Percentiles rank a stretch among this genome's conserved stretches.
These are phyloP conservation scores for Cynanchum wilfordii DNA, from an alignment of 257 asterid genomes.

Conservation along the genomic window DNA sequence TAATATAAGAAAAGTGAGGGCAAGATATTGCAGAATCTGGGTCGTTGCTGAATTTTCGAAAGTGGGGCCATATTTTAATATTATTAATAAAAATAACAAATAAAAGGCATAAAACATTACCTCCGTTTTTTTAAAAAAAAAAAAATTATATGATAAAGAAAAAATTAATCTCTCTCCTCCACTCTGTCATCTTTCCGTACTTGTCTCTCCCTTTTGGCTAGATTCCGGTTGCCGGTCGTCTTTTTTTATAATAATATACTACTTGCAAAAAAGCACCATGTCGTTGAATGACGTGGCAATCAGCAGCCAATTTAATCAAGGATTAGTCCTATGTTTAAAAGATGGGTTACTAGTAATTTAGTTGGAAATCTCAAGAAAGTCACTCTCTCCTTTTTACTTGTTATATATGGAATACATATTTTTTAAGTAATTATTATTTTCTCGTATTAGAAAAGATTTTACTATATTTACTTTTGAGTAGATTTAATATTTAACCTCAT, in stretches of 20 bases:
- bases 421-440: too few relatives aligned
- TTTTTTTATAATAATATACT: too few relatives aligned
- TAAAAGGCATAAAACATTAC: constrained; percentile 4
- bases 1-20: too few relatives aligned
- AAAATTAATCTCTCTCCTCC: constrained; percentile 9
- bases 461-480: too few relatives aligned
- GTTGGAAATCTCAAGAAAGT: background rate
- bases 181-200: constrained; percentile 31
- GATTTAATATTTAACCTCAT: too few relatives aligned
- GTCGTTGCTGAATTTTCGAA: constrained; percentile 13
- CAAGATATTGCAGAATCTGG: constrained; percentile 6
- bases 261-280: background rate
- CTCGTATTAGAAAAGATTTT: too few relatives aligned
- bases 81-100: background rate
- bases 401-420: too few relatives aligned
- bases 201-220: constrained; percentile 11
- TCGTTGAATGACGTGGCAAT: background rate
- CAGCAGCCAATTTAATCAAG: background rate
- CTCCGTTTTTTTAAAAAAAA: too few relatives aligned
- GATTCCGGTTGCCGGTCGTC: constrained; percentile 30
- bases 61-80: constrained; percentile 8
- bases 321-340: background rate
- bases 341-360: background rate
- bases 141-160: background rate
- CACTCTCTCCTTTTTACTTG: too few relatives aligned